Evolutionary conservation across 805 yeast genomes (phyloP), one percentile per base, ranked within the genome.

Genomic region (Cyberlindnera bimundalis): DNA sequence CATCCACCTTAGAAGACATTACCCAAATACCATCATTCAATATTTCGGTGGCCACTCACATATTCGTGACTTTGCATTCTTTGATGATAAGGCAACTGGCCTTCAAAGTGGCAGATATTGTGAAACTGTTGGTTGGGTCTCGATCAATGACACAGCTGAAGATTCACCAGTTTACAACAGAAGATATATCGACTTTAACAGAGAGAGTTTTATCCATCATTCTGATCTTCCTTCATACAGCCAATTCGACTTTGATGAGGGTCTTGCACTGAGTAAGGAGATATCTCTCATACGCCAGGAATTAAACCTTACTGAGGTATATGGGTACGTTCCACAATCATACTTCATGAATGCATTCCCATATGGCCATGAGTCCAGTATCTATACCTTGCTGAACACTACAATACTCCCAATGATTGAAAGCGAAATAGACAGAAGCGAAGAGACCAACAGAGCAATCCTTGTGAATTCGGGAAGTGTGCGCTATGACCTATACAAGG

Each of bases 21-120:
- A 76, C 52, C 91, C 95, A 6, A 58, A 70, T 23, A 70, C 73
- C 0, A 67, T 79, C 0, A 84, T 91, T 39, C 96, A 88, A 59
- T 86, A 84, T 52, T 82, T 91, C 62, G 98, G 97, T 2, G 98
- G 97, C 1, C 98, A 91, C 62, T 80, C 95, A 21, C 98, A 91
- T 58, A 79, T 91, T 13, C 70, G 98, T 46, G 98, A 91, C 61
- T 91, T 83, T 60, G 73, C 77, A 7, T 66, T 76, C 4, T 68
- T 80, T 37, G 98, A 91, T 55, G 64, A 68, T 2, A 66, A 64
- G 35, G 74, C 90, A 18, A 78, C 85, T 0, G 96, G 82, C 0
- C 62, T 91, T n/a, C 96, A 91, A 64, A 85, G 96, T 58, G 98
- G 98, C 0, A 69, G 96, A 36, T 91, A 85, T 58, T 78, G 95